These are phyloP conservation scores for Yarrowia sp. DNA, from an alignment of 805 yeast genomes.

Conservation along the genomic window DNA sequence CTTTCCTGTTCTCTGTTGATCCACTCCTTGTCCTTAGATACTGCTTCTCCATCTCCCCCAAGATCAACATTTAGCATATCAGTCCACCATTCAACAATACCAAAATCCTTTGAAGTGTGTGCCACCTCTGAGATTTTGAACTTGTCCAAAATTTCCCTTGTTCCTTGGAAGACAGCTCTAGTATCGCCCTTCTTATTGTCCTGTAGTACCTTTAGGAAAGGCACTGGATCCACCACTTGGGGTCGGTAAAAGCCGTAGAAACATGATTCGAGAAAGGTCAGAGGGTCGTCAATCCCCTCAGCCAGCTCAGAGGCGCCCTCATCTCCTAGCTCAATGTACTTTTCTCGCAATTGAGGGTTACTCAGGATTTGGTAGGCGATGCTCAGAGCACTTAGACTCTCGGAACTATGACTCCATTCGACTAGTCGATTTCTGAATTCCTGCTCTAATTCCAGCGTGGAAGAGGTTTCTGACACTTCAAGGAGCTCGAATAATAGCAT, in stretches of 20 bases:
- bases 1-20: background rate
- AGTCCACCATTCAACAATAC: constrained; percentile 1
- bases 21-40: constrained; percentile 9
- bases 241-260: constrained; percentile 15
- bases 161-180: background rate
- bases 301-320: background rate
- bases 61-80: constrained; percentile 8
- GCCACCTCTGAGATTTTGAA: background rate
- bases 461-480: background rate
- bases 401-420: constrained; percentile 10
- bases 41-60: constrained; percentile 7
- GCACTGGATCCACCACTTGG: constrained; percentile 1
- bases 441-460: constrained; percentile 1
- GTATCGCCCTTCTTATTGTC: background rate
- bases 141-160: background rate
- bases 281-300: background rate
- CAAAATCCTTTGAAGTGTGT: background rate
- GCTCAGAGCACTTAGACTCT: constrained; percentile 2
- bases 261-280: background rate
- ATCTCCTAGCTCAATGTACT: background rate
- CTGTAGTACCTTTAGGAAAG: background rate
- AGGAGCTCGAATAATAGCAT: constrained; percentile 2
- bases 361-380: constrained; percentile 1
- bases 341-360: background rate
- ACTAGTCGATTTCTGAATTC: background rate